Percentiles rank a stretch among this genome's conserved stretches.
Conservation (phyloP, 345 rosid species). For the Citropsis articulata region DNA sequence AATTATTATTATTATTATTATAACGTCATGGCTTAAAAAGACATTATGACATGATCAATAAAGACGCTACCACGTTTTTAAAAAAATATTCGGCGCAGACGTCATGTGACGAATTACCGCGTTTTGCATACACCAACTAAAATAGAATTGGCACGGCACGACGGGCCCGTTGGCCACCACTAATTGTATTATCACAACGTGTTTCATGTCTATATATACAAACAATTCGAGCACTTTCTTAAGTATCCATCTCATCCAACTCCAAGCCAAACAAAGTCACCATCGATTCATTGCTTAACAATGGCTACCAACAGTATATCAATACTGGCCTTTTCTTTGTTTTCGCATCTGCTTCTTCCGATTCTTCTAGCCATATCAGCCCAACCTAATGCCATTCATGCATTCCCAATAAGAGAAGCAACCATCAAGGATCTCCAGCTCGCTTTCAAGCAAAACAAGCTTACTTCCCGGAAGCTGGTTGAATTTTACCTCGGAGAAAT, state of each 20-base stretch:
- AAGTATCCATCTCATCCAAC: not conserved
- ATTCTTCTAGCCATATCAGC: not conserved
- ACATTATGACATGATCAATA: too few relatives aligned
- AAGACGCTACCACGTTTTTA: too few relatives aligned
- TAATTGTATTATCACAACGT: not conserved
- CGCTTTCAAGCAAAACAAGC: not conserved
- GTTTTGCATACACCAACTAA: too few relatives aligned
- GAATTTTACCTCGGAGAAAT: conserved; percentile 9
- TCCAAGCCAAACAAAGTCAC: not conserved
- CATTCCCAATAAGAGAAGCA: not conserved
- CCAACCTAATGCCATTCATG: not conserved
- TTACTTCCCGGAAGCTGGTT: not conserved
- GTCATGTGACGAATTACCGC: too few relatives aligned
- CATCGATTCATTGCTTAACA: not conserved
- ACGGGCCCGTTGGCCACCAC: not conserved
- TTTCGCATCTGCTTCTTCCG: not conserved
- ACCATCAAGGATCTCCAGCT: not conserved
- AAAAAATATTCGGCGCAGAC: too few relatives aligned
- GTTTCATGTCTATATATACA: not conserved
- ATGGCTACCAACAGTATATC: not conserved
- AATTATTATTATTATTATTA: too few relatives aligned
- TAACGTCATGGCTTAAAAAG: too few relatives aligned
- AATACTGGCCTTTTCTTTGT: not conserved
- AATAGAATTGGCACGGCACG: too few relatives aligned
- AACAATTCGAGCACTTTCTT: not conserved